These are phyloP conservation scores for Trypanosoma congolense DNA, from an alignment of 208 protist species.

Conservation along the genomic window DNA sequence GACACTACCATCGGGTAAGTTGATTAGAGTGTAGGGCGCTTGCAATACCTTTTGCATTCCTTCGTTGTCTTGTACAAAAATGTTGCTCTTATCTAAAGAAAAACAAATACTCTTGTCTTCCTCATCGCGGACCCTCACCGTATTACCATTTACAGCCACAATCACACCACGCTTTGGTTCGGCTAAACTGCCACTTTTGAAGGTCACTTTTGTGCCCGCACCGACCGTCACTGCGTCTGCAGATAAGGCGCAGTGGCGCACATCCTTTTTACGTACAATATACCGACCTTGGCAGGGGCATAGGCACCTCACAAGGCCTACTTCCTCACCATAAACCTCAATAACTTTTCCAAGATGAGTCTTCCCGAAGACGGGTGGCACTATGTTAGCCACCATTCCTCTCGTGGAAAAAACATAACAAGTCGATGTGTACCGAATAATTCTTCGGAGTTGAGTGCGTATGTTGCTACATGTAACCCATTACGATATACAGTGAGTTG, in stretches of 20 bases:
- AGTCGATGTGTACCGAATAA: constrained; percentile 30
- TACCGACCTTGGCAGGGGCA: constrained; percentile 24
- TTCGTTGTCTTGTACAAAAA: constrained; percentile 79
- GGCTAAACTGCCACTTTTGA: constrained; percentile 49
- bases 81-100: constrained; percentile 40
- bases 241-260: constrained; percentile 70
- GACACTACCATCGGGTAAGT: constrained; percentile 49
- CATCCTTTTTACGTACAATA: constrained; percentile 53
- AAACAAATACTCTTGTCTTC: constrained; percentile 52
- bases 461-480: constrained; percentile 30
- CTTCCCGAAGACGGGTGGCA: constrained; percentile 69
- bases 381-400: constrained; percentile 61
- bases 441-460: not conserved
- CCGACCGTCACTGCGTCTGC: constrained; percentile 29
- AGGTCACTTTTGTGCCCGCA: constrained; percentile 51
- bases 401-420: constrained; percentile 56
- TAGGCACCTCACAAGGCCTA: constrained; percentile 66
- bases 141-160: constrained; percentile 26
- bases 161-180: constrained; percentile 58
- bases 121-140: constrained; percentile 50
- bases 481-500: constrained; percentile 46
- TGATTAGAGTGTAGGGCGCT: constrained; percentile 52
- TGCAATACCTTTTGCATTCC: constrained; percentile 34
- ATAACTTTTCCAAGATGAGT: constrained; percentile 64
- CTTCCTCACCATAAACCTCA: constrained; percentile 43